Evolutionary conservation across 139 green algal species (phyloP), one percentile per base, ranked within the genome.

Genomic region (Chlamydomonas eustigma): DNA sequence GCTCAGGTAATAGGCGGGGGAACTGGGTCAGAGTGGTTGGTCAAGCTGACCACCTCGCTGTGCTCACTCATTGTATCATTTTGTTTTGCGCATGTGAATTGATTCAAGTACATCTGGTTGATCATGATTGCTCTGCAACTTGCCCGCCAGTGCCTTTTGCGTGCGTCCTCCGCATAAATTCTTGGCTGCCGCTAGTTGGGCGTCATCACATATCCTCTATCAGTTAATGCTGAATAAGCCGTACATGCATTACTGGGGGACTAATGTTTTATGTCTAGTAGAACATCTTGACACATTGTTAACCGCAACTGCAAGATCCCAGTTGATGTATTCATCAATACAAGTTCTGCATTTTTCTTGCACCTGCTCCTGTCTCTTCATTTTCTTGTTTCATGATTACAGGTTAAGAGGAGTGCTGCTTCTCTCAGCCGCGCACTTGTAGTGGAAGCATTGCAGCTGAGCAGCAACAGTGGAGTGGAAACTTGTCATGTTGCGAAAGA

Each of bases 381-480:
- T 18, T 28, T 28, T 58, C 65, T 44, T 12, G 6, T 8, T 73
- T 39, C 30, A 22, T 34, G 4, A 4, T 22, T 24, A 24, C 67
- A 74, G 67, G 34, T 74, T 25, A 38, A 39, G 37, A 37, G 51
- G 37, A 30, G 69, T 31, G 69, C 51, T 37, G 69, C 51, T 22
- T 38, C 37, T 38, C 35, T 75, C 2, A 64, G 33, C 6, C 69
- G 37, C 8, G 3, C 32, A 31, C 38, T 75, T 8, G 69, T 75
- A 39, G 22, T 18, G 2, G 69, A 75, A 39, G 69, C 69, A 36
- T 39, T 75, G 69, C 35, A 5, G 6, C 30, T 50, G 39, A 30
- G 69, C 4, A 31, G 1, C 37, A 51, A 25, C 3, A n/a, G n/a
- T n/a, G n/a, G n/a, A n/a, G n/a, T n/a, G n/a, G n/a, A n/a, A n/a